phyloP scores from a whole-genome alignment of 179 eudicot species.

The Beta corolliflora region DNA sequence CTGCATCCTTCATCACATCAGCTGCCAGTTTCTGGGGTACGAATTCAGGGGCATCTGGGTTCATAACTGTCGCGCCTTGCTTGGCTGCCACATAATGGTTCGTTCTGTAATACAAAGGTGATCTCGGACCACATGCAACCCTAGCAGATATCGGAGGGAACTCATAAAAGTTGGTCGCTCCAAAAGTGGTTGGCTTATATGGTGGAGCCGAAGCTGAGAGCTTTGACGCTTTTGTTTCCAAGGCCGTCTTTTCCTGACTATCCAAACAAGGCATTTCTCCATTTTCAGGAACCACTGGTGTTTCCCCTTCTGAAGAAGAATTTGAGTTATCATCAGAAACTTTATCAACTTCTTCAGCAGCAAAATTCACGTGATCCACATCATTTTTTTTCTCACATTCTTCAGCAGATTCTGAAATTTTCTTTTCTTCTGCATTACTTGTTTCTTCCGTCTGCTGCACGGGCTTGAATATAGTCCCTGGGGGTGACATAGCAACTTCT shows the following conservation, averaged over 20 bases:
- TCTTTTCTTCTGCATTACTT: constrained; percentile 41
- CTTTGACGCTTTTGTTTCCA: constrained; percentile 74
- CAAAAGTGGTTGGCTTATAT: constrained; percentile 58
- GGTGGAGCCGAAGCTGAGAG: constrained; percentile 95
- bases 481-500: constrained; percentile 93
- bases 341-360: constrained; percentile 34
- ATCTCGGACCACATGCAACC: constrained; percentile 96
- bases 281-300: constrained; percentile 29
- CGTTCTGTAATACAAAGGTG: constrained; percentile 68
- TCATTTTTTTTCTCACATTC: constrained; percentile 29
- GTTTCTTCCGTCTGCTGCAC: constrained; percentile 55
- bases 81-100: constrained; percentile 53
- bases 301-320: constrained; percentile 26
- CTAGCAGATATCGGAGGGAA: constrained; percentile 88
- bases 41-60: constrained; percentile 95
- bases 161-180: constrained; percentile 53
- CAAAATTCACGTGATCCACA: constrained; percentile 34
- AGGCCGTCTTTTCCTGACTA: constrained; percentile 51
- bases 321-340: constrained; percentile 38
- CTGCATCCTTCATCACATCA: constrained; percentile 32
- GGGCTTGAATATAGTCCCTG: constrained; percentile 89
- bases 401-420: constrained; percentile 34
- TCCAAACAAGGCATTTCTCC: constrained; percentile 37
- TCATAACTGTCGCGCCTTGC: constrained; percentile 63
- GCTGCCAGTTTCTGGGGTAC: constrained; percentile 55